Evolutionary conservation across 2,329 filamentous ascomycete genomes (phyloP).

Genomic region (Pseudocercospora cruenta): DNA sequence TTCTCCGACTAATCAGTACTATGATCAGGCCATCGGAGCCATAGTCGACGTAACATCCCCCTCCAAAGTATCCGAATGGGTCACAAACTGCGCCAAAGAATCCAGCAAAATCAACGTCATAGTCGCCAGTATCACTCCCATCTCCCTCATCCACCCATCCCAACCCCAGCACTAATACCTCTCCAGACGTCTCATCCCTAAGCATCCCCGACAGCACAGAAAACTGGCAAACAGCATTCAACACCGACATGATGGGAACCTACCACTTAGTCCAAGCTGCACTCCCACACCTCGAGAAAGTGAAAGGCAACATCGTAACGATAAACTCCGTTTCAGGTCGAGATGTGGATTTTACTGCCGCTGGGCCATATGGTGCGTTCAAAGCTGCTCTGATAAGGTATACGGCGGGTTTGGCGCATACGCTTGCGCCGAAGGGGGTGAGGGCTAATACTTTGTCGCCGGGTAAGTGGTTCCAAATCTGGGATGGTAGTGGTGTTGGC

Average conservation of each 20-base stretch:
- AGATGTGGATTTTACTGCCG: slow-evolving; percentile 44
- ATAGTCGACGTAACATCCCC: slow-evolving; percentile 34
- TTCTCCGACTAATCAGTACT: no score
- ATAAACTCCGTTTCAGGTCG: slow-evolving; percentile 43
- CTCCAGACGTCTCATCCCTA: slow-evolving; percentile 37
- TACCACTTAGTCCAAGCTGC: slow-evolving; percentile 38
- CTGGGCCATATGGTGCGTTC: slow-evolving; percentile 43
- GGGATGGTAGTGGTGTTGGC: neutral
- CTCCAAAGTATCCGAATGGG: slow-evolving; percentile 30
- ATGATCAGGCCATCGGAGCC: slow-evolving; percentile 24
- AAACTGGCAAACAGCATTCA: slow-evolving; percentile 35
- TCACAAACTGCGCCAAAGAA: slow-evolving; percentile 26
- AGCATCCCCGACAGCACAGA: slow-evolving; percentile 31
- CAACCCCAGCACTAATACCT: neutral
- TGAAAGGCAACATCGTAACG: slow-evolving; percentile 41
- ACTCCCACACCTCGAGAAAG: slow-evolving; percentile 40
- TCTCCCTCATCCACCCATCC: neutral
- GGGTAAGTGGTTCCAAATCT: neutral
- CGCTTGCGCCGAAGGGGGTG: slow-evolving; percentile 41
- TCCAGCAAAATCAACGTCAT: slow-evolving; percentile 36
- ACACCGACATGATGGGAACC: slow-evolving; percentile 42
- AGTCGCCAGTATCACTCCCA: slow-evolving; percentile 20
- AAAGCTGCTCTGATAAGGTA: slow-evolving; percentile 45
- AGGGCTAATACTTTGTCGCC: slow-evolving; percentile 41
- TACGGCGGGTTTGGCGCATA: slow-evolving; percentile 41